A percentile compares a stretch with the other conserved stretches of the same genome.
Conservation (phyloP, 164 flowering plant species). For the Houttuynia cordata region DNA sequence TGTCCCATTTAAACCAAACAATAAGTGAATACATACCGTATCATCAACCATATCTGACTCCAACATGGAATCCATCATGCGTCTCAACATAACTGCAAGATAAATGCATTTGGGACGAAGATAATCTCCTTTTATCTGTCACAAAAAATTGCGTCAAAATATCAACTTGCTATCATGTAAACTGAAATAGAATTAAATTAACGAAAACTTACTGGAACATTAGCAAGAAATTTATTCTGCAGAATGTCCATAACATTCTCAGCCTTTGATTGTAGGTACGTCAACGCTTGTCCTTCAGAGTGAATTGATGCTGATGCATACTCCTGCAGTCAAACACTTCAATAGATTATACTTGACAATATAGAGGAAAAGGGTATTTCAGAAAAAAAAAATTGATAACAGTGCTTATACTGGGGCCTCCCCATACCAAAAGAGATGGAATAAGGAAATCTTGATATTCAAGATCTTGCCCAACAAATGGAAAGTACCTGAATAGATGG, state of each 20-base stretch:
- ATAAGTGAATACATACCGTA: slow-evolving; percentile 42
- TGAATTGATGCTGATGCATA: too few species aligned
- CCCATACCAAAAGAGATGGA: too few species aligned
- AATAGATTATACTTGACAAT: too few species aligned
- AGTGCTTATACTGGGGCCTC: too few species aligned
- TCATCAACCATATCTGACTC: slow-evolving; percentile 89
- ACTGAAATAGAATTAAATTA: too few species aligned
- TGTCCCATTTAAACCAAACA: too few species aligned
- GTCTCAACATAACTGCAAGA: slow-evolving; percentile 88
- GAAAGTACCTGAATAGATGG: slow-evolving; percentile 69
- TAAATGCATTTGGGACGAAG: slow-evolving; percentile 83
- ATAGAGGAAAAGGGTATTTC: too few species aligned
- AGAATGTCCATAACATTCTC: slow-evolving; percentile 46
- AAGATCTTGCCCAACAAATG: background rate
- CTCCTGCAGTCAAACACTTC: slow-evolving; percentile 47
- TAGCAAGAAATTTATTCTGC: too few species aligned
- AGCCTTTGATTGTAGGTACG: slow-evolving; percentile 58
- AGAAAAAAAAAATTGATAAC: too few species aligned
- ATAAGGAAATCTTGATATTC: background rate
- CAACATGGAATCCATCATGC: slow-evolving; percentile 76
- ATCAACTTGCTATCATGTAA: background rate
- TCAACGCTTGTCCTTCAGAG: slow-evolving; percentile 59
- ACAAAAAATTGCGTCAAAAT: background rate
- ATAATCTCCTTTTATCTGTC: slow-evolving; percentile 40
- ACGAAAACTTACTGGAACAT: too few species aligned